Base-by-base conservation (phyloP, 1,139 yeast species). In the Suhomyces panamericanus region DNA sequence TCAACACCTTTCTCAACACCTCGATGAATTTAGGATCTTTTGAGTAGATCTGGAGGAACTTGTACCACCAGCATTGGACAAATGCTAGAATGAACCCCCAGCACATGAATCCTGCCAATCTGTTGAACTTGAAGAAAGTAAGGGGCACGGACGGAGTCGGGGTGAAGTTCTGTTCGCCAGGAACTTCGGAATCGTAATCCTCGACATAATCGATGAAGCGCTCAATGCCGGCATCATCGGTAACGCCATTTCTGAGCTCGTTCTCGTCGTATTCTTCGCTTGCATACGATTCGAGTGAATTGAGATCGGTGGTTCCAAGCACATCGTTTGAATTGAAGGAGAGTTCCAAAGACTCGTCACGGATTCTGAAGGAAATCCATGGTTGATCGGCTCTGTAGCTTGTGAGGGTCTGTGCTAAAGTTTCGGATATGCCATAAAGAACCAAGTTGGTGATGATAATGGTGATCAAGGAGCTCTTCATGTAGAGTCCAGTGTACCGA, bases 71-170 rank as follows among this genome's bases (percentile, higher is more conserved):
- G 46, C 87, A 87, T 64, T 90, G 98, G 39, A 83, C 79, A 60
- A 88, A 85, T 0, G 96, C 86, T 69, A 89, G 78, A 5, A 85
- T 62, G 48, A 87, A 80, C 1, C 97, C 96, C 97, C 97, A 91
- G 37, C 81, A 70, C 73, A 89, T 83, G 59, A 91, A 91, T 11
- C 95, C 86, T 0, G 85, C 78, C 58, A 90, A 77, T 49, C 97
- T 73, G 47, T 80, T 70, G 56, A 88, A 85, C 46, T 81, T 77
- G 63, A 86, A 90, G 47, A 58, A 73, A 6, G 78, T 62, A 17
- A 70, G 60, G 16, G 57, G 60, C 4, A 51, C 57, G 3, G 48
- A 41, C n/a, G 47, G 35, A 38, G 35, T 35, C 32, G 38, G 44
- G 20, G 42, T 36, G 11, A 34, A 39, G 27, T 37, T 43, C 6